Evolutionary conservation across 768 basidiomycete species (phyloP).

Genomic region (Pulveroboletus frians): DNA sequence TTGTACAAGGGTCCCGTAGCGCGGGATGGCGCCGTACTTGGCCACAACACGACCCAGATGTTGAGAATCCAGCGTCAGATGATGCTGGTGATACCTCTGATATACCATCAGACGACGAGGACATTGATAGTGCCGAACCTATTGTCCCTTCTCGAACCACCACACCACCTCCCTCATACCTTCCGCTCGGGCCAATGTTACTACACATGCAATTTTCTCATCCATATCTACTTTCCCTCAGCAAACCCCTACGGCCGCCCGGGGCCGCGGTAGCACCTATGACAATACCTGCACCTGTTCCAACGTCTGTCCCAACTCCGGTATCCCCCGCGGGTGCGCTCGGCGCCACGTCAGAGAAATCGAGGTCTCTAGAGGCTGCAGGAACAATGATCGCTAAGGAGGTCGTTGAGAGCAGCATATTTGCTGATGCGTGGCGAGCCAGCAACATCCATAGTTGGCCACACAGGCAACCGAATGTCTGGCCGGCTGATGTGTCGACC

Average conservation of each 20-base stretch:
- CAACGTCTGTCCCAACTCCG: conserved; percentile 69
- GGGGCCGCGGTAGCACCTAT: conserved; percentile 47
- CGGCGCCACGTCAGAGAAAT: conserved; percentile 59
- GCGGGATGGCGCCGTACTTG: conserved; percentile 39
- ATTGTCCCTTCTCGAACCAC: conserved; percentile 44
- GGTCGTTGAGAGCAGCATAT: conserved; percentile 66
- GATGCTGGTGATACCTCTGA: conserved; percentile 38
- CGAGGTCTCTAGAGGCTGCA: conserved; percentile 62
- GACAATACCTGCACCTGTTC: conserved; percentile 36
- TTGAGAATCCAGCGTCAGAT: conserved; percentile 28
- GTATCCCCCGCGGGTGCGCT: conserved; percentile 75
- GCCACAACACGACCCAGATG: conserved; percentile 48
- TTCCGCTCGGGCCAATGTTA: conserved; percentile 66
- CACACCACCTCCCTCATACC: conserved; percentile 67
- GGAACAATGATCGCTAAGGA: conserved; percentile 61
- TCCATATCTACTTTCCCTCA: conserved; percentile 53
- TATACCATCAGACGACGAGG: conserved; percentile 37
- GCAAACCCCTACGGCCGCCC: conserved; percentile 55
- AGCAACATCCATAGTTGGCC: conserved; percentile 23
- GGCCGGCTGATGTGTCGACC: conserved; percentile 53
- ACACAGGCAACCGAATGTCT: conserved; percentile 36
- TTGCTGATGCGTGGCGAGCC: conserved; percentile 63
- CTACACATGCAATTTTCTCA: conserved; percentile 69
- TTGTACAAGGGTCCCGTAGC: conserved; percentile 34
- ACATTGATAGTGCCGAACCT: conserved; percentile 28